Base-by-base conservation (phyloP, 2,329 filamentous ascomycete species). In the Alternaria alternata region DNA sequence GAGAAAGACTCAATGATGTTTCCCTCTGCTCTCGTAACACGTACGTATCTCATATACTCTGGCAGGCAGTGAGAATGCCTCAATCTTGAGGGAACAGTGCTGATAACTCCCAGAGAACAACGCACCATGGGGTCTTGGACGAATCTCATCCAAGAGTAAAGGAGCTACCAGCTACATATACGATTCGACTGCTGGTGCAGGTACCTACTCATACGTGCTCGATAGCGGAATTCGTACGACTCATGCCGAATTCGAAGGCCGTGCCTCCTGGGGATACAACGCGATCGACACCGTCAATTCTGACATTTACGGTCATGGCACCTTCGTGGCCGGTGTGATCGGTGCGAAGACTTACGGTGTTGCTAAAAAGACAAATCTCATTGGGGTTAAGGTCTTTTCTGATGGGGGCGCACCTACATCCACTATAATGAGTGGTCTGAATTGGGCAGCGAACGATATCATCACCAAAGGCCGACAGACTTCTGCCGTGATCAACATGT, bases 141-240 rank as follows among this genome's bases (percentile, higher is more conserved):
- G 63, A 47, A 73, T 78, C 42, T 76, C 74, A 0, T 72, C 70
- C 2, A 62, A 59, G 12, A 62, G 61, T 2, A 51, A 49, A 5
- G 64, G 62, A 18, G 66, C 67, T 1, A 65, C 51, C 2, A 62
- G 51, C 43, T 75, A 76, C 57, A 43, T 71, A 41, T 76, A 74
- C 32, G 74, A 76, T 41, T 42, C 41, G 1, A 62, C 57, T 7
- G 69, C 66, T 22, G 72, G 73, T 8, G 14, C 59, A 3, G 67
- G 62, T 9, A 73, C 65, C 1, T 75, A 63, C 57, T 68, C 65
- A 16, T 91, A 87, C 72, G 79, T 90, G 24, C 81, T 91, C 18
- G 88, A 91, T 75, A 89, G 87, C 2, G 88, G 88, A 58, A 85
- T 90, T 72, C 77, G 80, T 46, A 75, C 76, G 22, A 83, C 81